Percentiles rank a stretch among this genome's conserved stretches.
These are phyloP conservation scores for Colletotrichum zoysiae DNA, from an alignment of 2,329 filamentous ascomycete species.

Conservation along the genomic window DNA sequence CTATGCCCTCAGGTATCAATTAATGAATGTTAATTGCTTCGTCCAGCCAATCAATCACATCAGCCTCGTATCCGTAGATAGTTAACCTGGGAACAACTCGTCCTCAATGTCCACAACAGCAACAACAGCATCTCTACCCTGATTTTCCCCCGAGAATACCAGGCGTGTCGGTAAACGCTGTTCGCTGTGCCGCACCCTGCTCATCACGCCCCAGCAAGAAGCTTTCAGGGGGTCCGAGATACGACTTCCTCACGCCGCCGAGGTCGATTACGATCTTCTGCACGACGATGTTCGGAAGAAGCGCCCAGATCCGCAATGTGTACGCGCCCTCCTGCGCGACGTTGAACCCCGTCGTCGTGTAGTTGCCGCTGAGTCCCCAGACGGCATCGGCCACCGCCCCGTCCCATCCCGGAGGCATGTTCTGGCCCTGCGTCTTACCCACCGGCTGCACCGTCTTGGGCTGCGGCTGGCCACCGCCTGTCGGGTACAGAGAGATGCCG, in stretches of 20 bases:
- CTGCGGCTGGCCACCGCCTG: slow-evolving; percentile 47
- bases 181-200: slow-evolving; percentile 53
- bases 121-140: background rate
- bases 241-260: slow-evolving; percentile 66
- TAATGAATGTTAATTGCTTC: background rate
- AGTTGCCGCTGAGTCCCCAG: slow-evolving; percentile 60
- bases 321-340: slow-evolving; percentile 59
- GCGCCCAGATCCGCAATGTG: slow-evolving; percentile 63
- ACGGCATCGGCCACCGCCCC: slow-evolving; percentile 59
- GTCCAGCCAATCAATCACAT: background rate
- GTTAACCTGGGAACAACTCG: background rate
- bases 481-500: slow-evolving; percentile 60
- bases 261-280: slow-evolving; percentile 69
- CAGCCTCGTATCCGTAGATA: background rate
- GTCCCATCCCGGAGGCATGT: slow-evolving; percentile 58
- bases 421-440: slow-evolving; percentile 55
- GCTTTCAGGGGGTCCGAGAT: slow-evolving; percentile 69
- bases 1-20: background rate
- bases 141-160: slow-evolving; percentile 29
- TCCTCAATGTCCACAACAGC: background rate
- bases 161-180: slow-evolving; percentile 51
- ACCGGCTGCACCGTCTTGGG: slow-evolving; percentile 57
- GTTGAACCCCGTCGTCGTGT: slow-evolving; percentile 59
- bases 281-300: slow-evolving; percentile 65
- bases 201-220: slow-evolving; percentile 59